Base-by-base conservation (phyloP, 2,329 filamentous ascomycete genomes). In the Colletotrichum simmondsii region DNA sequence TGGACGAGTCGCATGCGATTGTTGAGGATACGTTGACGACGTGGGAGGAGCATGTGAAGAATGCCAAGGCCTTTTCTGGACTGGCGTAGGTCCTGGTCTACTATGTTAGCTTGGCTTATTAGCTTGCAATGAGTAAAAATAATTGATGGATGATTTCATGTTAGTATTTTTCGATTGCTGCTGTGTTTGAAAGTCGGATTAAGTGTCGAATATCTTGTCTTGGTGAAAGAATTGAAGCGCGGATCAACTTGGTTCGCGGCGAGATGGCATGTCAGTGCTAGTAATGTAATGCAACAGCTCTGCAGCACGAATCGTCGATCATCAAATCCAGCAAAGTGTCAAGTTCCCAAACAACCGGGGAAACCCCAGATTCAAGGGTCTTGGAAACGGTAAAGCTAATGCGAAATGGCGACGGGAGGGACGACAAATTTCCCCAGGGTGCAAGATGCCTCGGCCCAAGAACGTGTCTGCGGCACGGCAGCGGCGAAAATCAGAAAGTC, bases 41-140 rank as follows among this genome's bases (percentile, higher is more conserved):
- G 4, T 85, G 83, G 82, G 82, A 79, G 76, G 79, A 82, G 5
- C 83, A 81, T 76, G 76, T 84, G 71, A 79, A 78, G 75, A 79
- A 77, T 30, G 75, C 79, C 32, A 76, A 79, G 59, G 78, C 76
- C 22, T 84, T 83, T 72, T 78, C 79, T 58, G 80, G 78, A 7
- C 76, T 85, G 73, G 81, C 84, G 74, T 85, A 76, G 62, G 26
- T 35, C 32, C 19, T 54, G 4, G 52, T 28, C 60, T 49, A 22
- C 60, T 49, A 49, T 22, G 19, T 14, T n/a, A 6, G 26, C 28
- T 54, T 2, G 62, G 10, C 8, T 30, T 26, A n/a, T 35, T 24
- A 53, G 28, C 52, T 10, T 24, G 3, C 42, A 30, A 63, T n/a
- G 28, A 53, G 2, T 35, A n/a, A 26, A 19, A 53, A 26, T 11